These are phyloP conservation scores for Irpex rosettiformis DNA, from an alignment of 1,284 basidiomycete species.

Conservation along the genomic window DNA sequence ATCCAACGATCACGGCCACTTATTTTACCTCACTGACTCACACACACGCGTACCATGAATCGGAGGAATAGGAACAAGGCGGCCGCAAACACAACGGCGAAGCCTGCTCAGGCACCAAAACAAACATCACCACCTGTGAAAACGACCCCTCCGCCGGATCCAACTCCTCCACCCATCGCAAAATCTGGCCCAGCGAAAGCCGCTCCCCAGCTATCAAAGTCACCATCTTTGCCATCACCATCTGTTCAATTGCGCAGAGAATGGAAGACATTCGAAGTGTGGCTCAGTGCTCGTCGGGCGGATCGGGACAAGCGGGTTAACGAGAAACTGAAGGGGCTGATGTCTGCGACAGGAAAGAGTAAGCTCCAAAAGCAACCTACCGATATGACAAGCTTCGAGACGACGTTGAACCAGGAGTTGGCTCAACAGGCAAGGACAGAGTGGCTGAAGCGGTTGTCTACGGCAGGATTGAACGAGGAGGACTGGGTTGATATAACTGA, in stretches of 20 bases:
- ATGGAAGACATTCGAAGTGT: constrained; percentile 17
- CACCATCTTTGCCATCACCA: constrained; percentile 5
- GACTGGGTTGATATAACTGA: constrained; percentile 17
- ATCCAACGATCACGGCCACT: not conserved
- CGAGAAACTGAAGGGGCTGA: constrained; percentile 13
- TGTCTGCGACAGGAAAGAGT: constrained; percentile 3
- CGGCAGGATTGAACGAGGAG: constrained; percentile 11
- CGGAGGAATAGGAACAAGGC: constrained; percentile 12
- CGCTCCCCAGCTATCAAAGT: not conserved
- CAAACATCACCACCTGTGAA: constrained; percentile 2
- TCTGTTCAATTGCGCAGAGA: constrained; percentile 10
- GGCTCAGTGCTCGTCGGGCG: constrained; percentile 12
- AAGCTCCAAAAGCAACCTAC: constrained; percentile 3
- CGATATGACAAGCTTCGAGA: constrained; percentile 11
- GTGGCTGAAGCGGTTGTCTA: constrained; percentile 12
- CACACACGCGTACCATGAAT: constrained; percentile 5
- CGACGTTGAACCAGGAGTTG: constrained; percentile 7
- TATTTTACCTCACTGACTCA: not conserved
- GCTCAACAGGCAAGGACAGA: constrained; percentile 13
- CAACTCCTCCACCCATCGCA: constrained; percentile 2
- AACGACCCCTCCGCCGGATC: not conserved
- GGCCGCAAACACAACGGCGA: constrained; percentile 6
- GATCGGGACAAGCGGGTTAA: constrained; percentile 14
- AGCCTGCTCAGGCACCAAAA: constrained; percentile 7
- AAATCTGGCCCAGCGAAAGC: constrained; percentile 1